Conservation (phyloP, 768 basidiomycete species). For the Podaxis pistillaris region DNA sequence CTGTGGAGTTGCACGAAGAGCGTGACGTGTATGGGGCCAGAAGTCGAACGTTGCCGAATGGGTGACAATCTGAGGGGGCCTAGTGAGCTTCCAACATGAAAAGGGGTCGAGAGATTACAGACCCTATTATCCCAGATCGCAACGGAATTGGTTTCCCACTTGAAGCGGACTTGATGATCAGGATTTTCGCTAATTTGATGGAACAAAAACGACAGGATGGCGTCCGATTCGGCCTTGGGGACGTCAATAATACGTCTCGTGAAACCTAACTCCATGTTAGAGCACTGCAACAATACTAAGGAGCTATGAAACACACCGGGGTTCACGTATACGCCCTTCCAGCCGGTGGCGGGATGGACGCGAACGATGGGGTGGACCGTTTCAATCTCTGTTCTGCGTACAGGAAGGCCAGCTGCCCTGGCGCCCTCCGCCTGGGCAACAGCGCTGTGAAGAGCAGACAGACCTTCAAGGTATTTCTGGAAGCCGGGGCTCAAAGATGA, state of each 20-base stretch:
- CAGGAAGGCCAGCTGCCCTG: conserved; percentile 63
- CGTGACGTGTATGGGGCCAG: conserved; percentile 76
- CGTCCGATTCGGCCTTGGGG: conserved; percentile 81
- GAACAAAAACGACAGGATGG: conserved; percentile 68
- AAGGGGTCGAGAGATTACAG: conserved; percentile 17
- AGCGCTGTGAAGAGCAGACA: conserved; percentile 73
- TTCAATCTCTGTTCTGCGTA: conserved; percentile 68
- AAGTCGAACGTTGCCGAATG: conserved; percentile 85
- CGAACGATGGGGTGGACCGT: conserved; percentile 79
- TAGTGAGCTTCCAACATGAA: neutral
- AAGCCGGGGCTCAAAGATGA: conserved; percentile 74
- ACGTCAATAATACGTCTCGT: conserved; percentile 76
- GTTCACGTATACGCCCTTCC: conserved; percentile 84
- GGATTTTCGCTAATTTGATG: conserved; percentile 66
- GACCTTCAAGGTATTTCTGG: conserved; percentile 74
- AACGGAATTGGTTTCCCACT: conserved; percentile 73
- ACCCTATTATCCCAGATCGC: conserved; percentile 91
- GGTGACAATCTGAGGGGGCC: conserved; percentile 52
- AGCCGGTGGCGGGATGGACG: conserved; percentile 81
- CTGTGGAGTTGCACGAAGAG: conserved; percentile 77
- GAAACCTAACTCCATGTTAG: conserved; percentile 48
- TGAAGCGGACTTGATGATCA: conserved; percentile 75
- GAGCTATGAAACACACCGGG: conserved; percentile 42
- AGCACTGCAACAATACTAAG: neutral
- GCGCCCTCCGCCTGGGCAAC: conserved; percentile 77